Conservation (phyloP, 1,139 yeast species). For the Sugiyamaella pinicola region DNA sequence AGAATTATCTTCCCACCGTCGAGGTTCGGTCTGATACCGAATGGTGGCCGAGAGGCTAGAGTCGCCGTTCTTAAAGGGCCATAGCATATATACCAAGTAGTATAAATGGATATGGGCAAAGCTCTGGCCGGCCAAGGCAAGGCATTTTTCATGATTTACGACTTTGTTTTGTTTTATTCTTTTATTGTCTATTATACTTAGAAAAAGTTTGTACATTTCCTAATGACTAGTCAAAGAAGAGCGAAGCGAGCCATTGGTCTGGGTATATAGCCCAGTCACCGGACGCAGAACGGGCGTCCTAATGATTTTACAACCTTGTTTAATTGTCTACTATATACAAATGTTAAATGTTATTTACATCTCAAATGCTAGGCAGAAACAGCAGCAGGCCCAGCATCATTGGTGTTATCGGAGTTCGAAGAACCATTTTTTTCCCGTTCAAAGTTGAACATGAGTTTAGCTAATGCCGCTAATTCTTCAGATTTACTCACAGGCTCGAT, state of each 20-base stretch:
- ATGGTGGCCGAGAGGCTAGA: constrained; percentile 41
- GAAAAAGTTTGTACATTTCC: not conserved
- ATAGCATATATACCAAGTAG: not conserved
- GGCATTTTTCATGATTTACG: too few relatives aligned
- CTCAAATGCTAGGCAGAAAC: not conserved
- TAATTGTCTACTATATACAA: constrained; percentile 10
- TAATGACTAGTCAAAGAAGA: too few relatives aligned
- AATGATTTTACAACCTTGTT: constrained; percentile 4
- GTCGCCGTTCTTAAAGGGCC: constrained; percentile 11
- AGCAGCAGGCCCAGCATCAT: not conserved
- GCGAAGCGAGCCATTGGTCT: not conserved
- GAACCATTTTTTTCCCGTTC: constrained; percentile 21
- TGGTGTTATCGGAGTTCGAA: not conserved
- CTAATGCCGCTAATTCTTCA: constrained; percentile 27
- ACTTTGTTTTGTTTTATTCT: too few relatives aligned
- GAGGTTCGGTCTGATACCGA: constrained; percentile 46
- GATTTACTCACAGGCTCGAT: constrained; percentile 22
- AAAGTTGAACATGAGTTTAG: constrained; percentile 24
- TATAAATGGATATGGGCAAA: too few relatives aligned
- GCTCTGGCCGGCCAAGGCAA: too few relatives aligned
- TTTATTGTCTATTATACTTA: too few relatives aligned
- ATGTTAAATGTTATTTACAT: not conserved
- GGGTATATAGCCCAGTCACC: constrained; percentile 3
- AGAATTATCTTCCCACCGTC: constrained; percentile 67
- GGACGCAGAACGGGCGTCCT: not conserved